Base-by-base conservation (phyloP, 2,329 filamentous ascomycete species). In the Alternaria infectoria region DNA sequence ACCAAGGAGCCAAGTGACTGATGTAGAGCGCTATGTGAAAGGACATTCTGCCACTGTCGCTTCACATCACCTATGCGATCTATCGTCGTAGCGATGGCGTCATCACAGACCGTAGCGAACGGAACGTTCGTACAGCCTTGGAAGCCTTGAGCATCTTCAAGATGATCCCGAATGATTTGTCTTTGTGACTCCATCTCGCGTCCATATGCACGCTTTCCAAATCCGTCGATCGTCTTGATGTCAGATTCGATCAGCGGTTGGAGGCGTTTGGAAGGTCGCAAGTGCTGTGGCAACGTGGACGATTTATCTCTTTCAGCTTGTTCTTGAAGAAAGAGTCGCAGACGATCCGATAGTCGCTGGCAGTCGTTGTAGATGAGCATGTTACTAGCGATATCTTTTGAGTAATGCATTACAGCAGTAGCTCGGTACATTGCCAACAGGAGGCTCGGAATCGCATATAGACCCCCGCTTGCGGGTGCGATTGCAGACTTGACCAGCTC, bases 371-470 rank as follows among this genome's bases (percentile, higher is more conserved):
- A 90, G 49, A 89, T 83, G 57, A 88, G 85, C 84, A 90, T 89
- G 69, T 88, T 86, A 7, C 86, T 87, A 3, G 84, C 83, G 17
- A 80, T 80, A 43, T 88, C 84, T 13, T 87, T 82, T 0, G 87
- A 84, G 75, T 96, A 96, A 72, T 91, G 92, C 61, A 91, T 87
- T 0, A 90, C 88, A 6, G 92, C 91, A 3, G 93, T 88, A 4
- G 92, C 91, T 54, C 92, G 86, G 77, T 93, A 96, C 80, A 94
- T 88, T n/a, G 91, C 91, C 46, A 96, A 82, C 2, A 90, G 85
- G 17, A 93, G 86, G 1, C 89, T 91, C 2, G 92, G 92, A 4
- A 96, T 81, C 36, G 85, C 86, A 72, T 93, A 93, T 0, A 96
- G 82, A 0, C 89, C 91, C 8, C 87, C 83, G 0, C 90, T 90